These are phyloP conservation scores for Aspergillus hancockii DNA, from an alignment of 495 filamentous ascomycete genomes.

Conservation along the genomic window DNA sequence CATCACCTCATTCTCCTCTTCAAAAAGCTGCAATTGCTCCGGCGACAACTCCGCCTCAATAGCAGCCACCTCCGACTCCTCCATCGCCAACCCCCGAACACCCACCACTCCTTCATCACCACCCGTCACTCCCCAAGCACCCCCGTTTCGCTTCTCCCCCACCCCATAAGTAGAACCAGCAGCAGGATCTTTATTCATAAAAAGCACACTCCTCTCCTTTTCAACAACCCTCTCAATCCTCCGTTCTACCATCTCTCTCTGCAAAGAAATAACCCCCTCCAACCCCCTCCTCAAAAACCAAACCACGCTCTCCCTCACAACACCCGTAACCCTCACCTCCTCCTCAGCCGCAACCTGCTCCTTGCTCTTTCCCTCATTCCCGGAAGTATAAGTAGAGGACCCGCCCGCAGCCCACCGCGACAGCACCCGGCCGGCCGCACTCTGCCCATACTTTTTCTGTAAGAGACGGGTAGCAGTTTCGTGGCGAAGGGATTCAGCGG, in stretches of 20 bases:
- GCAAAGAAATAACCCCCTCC: conserved; percentile 72
- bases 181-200: conserved; percentile 24
- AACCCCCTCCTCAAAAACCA: conserved; percentile 76
- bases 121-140: conserved; percentile 5
- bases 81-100: conserved; percentile 14
- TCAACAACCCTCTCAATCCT: conserved; percentile 80
- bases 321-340: conserved; percentile 55
- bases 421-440: conserved; percentile 10
- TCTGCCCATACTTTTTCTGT: conserved; percentile 58
- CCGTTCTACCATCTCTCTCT: conserved; percentile 89
- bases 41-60: conserved; percentile 66
- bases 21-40: conserved; percentile 91
- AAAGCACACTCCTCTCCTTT: conserved; percentile 82
- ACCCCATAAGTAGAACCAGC: too few relatives aligned
- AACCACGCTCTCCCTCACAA: conserved; percentile 76
- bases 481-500: conserved; percentile 79
- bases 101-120: conserved; percentile 13
- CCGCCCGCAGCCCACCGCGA: conserved; percentile 28
- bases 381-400: neutral
- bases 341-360: conserved; percentile 75
- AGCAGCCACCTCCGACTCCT: conserved; percentile 46
- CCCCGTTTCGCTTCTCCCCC: neutral
- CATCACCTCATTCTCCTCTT: conserved; percentile 90
- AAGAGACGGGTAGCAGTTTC: conserved; percentile 67
- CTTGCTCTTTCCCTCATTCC: conserved; percentile 44